phyloP scores from a whole-genome alignment of 306 rosid species.

The Vigna unguiculata region DNA sequence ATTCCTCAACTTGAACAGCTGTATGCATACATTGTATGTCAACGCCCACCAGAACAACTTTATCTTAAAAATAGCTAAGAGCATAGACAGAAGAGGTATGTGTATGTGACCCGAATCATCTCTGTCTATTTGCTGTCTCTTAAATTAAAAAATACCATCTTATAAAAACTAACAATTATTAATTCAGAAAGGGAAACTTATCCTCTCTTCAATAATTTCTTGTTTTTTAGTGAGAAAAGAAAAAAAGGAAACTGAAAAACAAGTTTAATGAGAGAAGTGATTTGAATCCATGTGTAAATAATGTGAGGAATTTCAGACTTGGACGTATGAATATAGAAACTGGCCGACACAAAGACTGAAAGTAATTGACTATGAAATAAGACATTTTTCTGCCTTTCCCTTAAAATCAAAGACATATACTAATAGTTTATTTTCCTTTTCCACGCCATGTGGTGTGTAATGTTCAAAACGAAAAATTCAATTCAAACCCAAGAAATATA shows the following conservation, averaged over 20 bases:
- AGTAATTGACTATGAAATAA: conserved; percentile 2
- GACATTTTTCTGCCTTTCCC: background rate
- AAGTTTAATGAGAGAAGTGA: background rate
- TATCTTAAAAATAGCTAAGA: background rate
- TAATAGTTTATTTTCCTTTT: background rate
- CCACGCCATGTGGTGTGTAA: background rate
- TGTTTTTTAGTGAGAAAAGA: background rate
- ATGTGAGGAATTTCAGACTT: conserved; percentile 1
- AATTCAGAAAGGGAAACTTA: background rate
- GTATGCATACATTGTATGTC: conserved; percentile 19
- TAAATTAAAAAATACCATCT: background rate
- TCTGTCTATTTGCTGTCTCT: background rate
- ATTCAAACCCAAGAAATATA: background rate
- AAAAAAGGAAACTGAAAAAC: background rate
- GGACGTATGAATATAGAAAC: background rate
- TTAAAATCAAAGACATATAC: background rate
- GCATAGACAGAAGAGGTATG: background rate
- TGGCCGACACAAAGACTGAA: conserved; percentile 1
- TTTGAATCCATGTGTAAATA: background rate
- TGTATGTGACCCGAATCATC: background rate
- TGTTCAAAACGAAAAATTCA: background rate
- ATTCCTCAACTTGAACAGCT: background rate
- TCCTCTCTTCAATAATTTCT: background rate
- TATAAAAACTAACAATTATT: background rate
- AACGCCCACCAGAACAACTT: background rate